Evolutionary conservation across 108 stramenopile species (phyloP), one percentile per base, ranked within the genome.

Genomic region (Thalassiosira profunda): DNA sequence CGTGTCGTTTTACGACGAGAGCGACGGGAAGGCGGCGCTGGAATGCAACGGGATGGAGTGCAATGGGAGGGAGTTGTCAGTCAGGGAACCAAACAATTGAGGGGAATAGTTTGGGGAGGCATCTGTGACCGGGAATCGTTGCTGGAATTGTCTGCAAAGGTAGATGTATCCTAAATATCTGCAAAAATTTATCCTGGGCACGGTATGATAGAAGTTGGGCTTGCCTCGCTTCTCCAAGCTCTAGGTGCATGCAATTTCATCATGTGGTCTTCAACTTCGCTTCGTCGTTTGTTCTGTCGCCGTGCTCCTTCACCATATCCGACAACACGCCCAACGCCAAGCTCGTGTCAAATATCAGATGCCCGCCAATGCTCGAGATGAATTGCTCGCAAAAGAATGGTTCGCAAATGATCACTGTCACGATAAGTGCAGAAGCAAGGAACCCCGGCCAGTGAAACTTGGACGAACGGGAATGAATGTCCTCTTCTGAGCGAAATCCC

Each of bases 1-100:
- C 76, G 87, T 97, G 28, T 77, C 86, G 24, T 75, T 90, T 53
- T 67, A 84, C 38, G 67, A 84, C 9, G 53, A 51, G 18, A 85
- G 66, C 25, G 85, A 64, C 46, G 70, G 70, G 20, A 58, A 81
- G 49, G 53, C 36, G 24, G 86, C 80, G 15, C 72, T 85, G 57
- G 60, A 58, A 18, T 55, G 79, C 24, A 74, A 89, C 67, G 91
- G 86, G 20, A 72, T 36, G 34, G 81, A 80, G 49, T 87, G 84
- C 51, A 55, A 72, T 40, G 91, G 86, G 53, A 85, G 91, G 37
- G 44, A 74, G 2, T 31, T 89, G 34, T 53, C 67, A 20, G 91
- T 89, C 29, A 88, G 69, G 55, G 70, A 81, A 38, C 84, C 87
- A 36, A 76, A 62, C 37, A 62, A 61, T 72, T 72, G 62, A 48